Evolutionary conservation across 257 asterid species (phyloP), one percentile per base, ranked within the genome.

Genomic region (Petunia axillaris): DNA sequence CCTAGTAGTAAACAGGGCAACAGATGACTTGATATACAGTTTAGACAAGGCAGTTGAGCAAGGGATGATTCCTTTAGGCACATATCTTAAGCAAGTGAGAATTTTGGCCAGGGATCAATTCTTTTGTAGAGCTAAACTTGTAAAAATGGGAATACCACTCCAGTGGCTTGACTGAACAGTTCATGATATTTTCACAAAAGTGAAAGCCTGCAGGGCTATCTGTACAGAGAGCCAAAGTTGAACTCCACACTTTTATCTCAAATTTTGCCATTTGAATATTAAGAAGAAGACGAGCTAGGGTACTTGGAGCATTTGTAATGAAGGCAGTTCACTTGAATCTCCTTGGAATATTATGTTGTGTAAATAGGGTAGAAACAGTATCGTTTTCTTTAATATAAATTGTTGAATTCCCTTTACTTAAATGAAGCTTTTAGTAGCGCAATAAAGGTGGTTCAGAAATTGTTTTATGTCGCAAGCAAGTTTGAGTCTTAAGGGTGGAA

Each of bases 91-190:
- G 80, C 89, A 90, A 74, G 88, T 91, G 9, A 84, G 97, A 71
- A 37, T 57, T 6, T 83, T 89, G 86, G 97, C 94, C 0, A 85
- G 93, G 74, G 89, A 83, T 13, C 97, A 90, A 76, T 90, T 84
- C 66, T 46, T 75, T 5, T 38, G 75, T 44, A 88, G 93, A 81
- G 81, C 78, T 78, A 79, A 59, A 57, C 53, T 62, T 44, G 4
- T 53, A 1, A 77, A 83, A 74, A 48, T 71, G 60, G 77, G 60
- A 48, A 71, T 71, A 35, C 50, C 77, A 9, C 77, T 71, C 60
- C 44, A 35, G 58, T 46, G 46, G 40, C 76, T 46, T 4, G 41
- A 68, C 57, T 8, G 25, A 25, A 25, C 25, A 25, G 25, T 25
- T 25, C 25, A 25, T 25, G 25, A 25, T 25, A 25, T 25, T 25